Evolutionary conservation across 345 rosid species (phyloP).

Genomic region (Boechera retrofracta): DNA sequence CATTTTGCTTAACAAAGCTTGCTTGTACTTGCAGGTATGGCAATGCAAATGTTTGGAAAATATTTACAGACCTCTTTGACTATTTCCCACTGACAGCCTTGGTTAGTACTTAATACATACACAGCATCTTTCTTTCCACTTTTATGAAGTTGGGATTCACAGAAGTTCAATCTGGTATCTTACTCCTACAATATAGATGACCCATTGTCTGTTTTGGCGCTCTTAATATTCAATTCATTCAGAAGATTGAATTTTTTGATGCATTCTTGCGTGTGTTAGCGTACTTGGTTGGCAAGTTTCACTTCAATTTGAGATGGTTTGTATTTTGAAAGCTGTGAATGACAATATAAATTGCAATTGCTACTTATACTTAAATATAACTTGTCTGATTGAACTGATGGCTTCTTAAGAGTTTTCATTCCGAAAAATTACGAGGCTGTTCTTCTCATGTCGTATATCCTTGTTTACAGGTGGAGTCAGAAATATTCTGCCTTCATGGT

Average conservation of each 20-base stretch:
- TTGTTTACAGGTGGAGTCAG: constrained; percentile 84
- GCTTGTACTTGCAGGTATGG: constrained; percentile 77
- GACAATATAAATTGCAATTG: neutral
- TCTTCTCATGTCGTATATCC: constrained; percentile 12
- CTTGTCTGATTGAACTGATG: neutral
- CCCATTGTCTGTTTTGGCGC: neutral
- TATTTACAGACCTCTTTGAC: constrained; percentile 96
- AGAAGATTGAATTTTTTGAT: neutral
- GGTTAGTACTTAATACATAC: constrained; percentile 56
- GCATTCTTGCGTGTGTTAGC: neutral
- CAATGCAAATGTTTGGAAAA: constrained; percentile 98
- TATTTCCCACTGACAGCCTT: constrained; percentile 97
- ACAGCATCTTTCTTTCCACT: constrained; percentile 18
- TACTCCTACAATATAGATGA: constrained; percentile 11
- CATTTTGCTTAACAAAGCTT: constrained; percentile 22
- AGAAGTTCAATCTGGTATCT: neutral
- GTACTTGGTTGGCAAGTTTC: constrained; percentile 4
- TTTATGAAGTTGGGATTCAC: constrained; percentile 4
- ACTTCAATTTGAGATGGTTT: constrained; percentile 13
- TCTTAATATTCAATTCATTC: neutral
- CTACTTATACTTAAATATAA: constrained; percentile 3
- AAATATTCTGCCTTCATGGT: constrained; percentile 98
- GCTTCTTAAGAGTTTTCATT: constrained; percentile 24
- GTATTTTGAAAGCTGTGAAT: neutral
- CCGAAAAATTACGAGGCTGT: constrained; percentile 4